phyloP scores from a whole-genome alignment of 2,329 filamentous ascomycete species.

The Ophiostoma pallidulum region DNA sequence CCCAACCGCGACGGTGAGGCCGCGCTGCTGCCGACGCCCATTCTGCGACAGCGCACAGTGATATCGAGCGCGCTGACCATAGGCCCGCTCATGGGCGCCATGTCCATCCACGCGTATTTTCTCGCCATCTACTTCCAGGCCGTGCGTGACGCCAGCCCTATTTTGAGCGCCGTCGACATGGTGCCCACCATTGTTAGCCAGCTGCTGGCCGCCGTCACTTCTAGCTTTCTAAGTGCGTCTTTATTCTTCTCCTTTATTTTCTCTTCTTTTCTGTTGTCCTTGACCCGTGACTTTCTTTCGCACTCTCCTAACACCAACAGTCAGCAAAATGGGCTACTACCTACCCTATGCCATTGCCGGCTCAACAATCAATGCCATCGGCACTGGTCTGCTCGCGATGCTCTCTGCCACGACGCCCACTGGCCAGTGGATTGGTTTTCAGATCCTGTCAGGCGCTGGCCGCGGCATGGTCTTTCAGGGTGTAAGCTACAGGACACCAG shows the following conservation, averaged over 20 bases:
- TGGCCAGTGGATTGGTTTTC: slow-evolving; percentile 25
- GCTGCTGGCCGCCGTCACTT: slow-evolving; percentile 18
- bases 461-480: slow-evolving; percentile 21
- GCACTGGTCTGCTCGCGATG: slow-evolving; percentile 26
- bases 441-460: slow-evolving; percentile 21
- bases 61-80: slow-evolving; percentile 18
- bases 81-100: slow-evolving; percentile 17
- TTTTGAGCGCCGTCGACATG: slow-evolving; percentile 24
- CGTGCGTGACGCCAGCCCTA: slow-evolving; percentile 20
- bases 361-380: slow-evolving; percentile 24
- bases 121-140: slow-evolving; percentile 31
- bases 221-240: slow-evolving; percentile 13
- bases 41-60: slow-evolving; percentile 17
- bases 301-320: background rate
- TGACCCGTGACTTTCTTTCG: background rate
- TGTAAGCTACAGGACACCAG: too few relatives aligned
- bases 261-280: too few relatives aligned
- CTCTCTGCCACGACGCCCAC: slow-evolving; percentile 20
- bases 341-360: slow-evolving; percentile 26
- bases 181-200: slow-evolving; percentile 19
- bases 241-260: too few relatives aligned
- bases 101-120: slow-evolving; percentile 21
- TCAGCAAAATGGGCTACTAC: slow-evolving; percentile 26
- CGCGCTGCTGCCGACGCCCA: slow-evolving; percentile 20
- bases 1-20: slow-evolving; percentile 18